Conservation (phyloP, 2,329 filamentous ascomycete genomes). For the Neonectria faginata region DNA sequence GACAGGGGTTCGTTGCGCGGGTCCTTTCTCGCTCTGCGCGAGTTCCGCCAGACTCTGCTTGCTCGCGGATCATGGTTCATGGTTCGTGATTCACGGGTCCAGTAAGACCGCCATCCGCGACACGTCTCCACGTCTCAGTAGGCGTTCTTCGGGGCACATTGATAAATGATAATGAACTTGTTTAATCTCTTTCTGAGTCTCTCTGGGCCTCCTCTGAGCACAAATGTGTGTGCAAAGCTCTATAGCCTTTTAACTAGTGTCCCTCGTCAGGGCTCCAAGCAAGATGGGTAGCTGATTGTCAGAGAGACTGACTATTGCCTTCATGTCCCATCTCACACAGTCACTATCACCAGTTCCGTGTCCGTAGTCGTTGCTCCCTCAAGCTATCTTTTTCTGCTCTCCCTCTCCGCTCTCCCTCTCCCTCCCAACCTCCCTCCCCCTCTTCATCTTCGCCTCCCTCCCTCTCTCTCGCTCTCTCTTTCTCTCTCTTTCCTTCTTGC, state of each 20-base stretch:
- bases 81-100: background rate
- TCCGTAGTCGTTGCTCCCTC: background rate
- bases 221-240: background rate
- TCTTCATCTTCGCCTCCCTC: background rate
- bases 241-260: background rate
- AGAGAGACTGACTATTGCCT: constrained; percentile 7
- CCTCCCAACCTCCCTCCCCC: background rate
- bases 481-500: constrained; percentile 4
- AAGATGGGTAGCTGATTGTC: background rate
- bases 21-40: background rate
- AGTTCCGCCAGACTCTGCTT: background rate
- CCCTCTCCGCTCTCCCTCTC: background rate
- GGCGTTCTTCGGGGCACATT: constrained; percentile 22
- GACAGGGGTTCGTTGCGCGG: constrained; percentile 24
- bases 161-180: constrained; percentile 7
- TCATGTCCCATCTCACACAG: background rate
- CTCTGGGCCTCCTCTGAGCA: constrained; percentile 4
- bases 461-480: background rate
- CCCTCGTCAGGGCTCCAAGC: background rate
- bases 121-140: constrained; percentile 5
- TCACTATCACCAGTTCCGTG: background rate
- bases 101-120: background rate
- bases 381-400: background rate
- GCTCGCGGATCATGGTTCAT: background rate
- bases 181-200: constrained; percentile 25